These are phyloP conservation scores for Aspergillus bridgeri DNA, from an alignment of 495 filamentous ascomycete species.

Conservation along the genomic window DNA sequence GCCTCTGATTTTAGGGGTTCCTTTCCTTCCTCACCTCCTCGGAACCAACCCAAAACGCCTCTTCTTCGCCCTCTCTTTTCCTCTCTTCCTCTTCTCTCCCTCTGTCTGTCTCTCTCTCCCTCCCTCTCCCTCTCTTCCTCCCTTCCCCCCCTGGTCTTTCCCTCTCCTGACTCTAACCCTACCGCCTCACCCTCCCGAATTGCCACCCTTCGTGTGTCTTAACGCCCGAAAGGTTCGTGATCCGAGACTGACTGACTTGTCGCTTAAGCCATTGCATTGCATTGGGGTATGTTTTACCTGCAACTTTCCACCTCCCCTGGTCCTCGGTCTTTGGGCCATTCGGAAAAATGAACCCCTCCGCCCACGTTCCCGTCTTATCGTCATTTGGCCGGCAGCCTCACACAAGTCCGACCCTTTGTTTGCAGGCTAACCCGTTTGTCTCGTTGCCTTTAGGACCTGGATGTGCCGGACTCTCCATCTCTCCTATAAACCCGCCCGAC, in stretches of 20 bases:
- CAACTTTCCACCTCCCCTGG: neutral
- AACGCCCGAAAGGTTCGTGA: neutral
- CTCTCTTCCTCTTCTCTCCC: neutral
- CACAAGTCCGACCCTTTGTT: conserved; percentile 9
- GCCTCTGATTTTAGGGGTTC: neutral
- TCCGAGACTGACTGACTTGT: neutral
- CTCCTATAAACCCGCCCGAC: conserved; percentile 14
- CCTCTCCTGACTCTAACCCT: conserved; percentile 3
- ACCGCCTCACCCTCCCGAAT: neutral
- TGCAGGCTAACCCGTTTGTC: conserved; percentile 11
- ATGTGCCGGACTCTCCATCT: conserved; percentile 8
- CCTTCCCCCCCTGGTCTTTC: neutral
- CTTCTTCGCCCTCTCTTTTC: neutral
- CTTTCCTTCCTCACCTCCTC: neutral
- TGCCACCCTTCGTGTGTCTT: neutral
- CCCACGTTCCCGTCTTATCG: conserved; percentile 12
- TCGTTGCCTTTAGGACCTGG: conserved; percentile 12
- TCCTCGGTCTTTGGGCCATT: conserved; percentile 2
- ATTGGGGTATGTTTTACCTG: conserved; percentile 16
- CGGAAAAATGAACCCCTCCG: conserved; percentile 18
- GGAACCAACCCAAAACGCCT: neutral
- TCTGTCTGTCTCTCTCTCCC: conserved; percentile 3
- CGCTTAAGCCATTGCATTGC: conserved; percentile 11
- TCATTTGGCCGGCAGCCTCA: conserved; percentile 11
- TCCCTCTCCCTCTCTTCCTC: conserved; percentile 3